A percentile compares a stretch with the other conserved stretches of the same genome.
phyloP scores from a whole-genome alignment of 2,329 filamentous ascomycete genomes.

The Arachnopeziza araneosa region DNA sequence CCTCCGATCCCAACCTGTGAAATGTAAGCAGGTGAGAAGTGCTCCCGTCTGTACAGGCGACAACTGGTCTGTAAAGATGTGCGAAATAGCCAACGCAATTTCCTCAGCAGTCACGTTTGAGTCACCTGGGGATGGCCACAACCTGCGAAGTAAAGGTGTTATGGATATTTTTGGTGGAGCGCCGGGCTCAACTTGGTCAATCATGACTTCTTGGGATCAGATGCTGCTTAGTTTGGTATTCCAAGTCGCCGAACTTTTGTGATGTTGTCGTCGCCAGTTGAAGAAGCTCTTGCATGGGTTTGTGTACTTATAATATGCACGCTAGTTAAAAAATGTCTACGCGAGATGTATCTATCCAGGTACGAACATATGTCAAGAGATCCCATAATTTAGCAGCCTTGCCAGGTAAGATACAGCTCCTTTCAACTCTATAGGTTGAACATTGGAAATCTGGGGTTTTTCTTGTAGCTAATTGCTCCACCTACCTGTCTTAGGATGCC shows the following conservation, averaged over 20 bases:
- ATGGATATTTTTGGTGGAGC: conserved; percentile 39
- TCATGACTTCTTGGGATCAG: conserved; percentile 15
- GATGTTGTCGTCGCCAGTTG: background rate
- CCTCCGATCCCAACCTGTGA: conserved; percentile 77
- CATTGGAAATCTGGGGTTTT: background rate
- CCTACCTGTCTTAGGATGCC: conserved; percentile 39
- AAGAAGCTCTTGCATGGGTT: too few relatives aligned
- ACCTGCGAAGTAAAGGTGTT: conserved; percentile 65
- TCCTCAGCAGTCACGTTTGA: conserved; percentile 63
- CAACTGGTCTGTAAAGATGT: conserved; percentile 86
- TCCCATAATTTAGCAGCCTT: background rate
- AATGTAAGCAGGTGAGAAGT: conserved; percentile 85
- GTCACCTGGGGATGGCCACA: conserved; percentile 53
- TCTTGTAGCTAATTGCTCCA: conserved; percentile 1
- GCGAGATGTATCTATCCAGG: background rate
- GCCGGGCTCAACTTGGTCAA: conserved; percentile 16
- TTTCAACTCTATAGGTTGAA: conserved; percentile 7
- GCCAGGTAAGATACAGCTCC: background rate
- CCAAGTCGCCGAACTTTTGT: background rate
- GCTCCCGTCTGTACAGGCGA: conserved; percentile 85
- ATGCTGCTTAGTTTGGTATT: background rate
- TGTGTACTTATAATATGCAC: too few relatives aligned
- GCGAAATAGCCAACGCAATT: conserved; percentile 82
- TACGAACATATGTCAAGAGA: background rate
- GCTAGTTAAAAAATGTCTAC: background rate